Evolutionary conservation across 108 stramenopile genomes (phyloP), one percentile per base, ranked within the genome.

Genomic region (Aurantiochytrium sp.): DNA sequence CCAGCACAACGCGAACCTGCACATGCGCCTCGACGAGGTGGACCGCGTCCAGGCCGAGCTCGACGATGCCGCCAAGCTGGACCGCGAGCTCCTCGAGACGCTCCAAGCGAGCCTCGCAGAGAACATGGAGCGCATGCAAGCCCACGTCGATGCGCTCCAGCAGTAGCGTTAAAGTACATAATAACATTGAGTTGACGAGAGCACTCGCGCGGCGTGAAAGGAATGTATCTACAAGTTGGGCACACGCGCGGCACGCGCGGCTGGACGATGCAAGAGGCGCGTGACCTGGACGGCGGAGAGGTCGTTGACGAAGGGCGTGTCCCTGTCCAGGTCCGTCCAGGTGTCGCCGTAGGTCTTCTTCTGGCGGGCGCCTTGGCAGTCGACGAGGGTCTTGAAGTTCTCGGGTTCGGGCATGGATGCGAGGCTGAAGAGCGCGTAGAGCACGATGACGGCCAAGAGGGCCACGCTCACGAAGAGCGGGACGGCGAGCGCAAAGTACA

Each of bases 1-100:
- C 39, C 73, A 81, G 73, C 73, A 81, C 24, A 81, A 81, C 24
- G 73, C 73, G 12, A 81, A 81, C 39, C n/a, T 81, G 36, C 73
- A 81, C 73, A 48, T 24, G 73, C 73, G 73, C 42, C 73, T 81
- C 30, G 73, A 81, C 17, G 73, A 81, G 73, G 10, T 81, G 10
- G 73, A 81, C 39, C 73, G 73, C 39, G 73, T 81, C 24, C 73
- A 81, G 21, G 73, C 39, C 12, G 73, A 81, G 30, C 73, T 81
- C 45, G 73, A 41, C 19, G 73, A 81, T 6, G 73, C 73, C 17
- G 45, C 39, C 45, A 6, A 6, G n/a, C 39, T 81, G 39, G 73
- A 81, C 1, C 73, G 45, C 30, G 42, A 81, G 3, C 73, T 81
- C 1, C 73, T 81, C 73, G 73, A 81, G 45, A 81, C 39, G 27